Base-by-base conservation (phyloP, 2,329 filamentous ascomycete genomes). In the Fusarium udum region DNA sequence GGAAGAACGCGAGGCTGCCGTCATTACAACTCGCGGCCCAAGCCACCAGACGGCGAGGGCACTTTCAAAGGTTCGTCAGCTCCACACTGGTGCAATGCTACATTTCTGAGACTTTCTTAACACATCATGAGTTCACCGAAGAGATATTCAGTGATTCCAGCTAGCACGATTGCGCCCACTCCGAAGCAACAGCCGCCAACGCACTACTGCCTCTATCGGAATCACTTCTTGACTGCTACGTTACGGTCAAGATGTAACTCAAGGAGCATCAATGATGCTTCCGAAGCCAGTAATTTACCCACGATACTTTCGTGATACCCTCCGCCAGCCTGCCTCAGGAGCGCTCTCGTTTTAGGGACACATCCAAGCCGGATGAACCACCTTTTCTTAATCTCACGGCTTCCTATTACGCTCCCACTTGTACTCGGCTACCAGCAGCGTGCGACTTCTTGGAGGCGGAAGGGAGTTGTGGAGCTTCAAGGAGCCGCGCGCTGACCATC, bases 51-150 rank as follows among this genome's bases (percentile, higher is more conserved):
- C 24, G 8, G 12, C 3, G n/a, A 14, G 7, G 12, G 4, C 3
- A 28, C 28, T 2, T 7, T 6, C 16, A 11, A 24, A 6, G 16
- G 49, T 7, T 20, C 3, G 16, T 26, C 4, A 13, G 9, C 6
- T 1, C 22, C 9, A 26, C 4, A 22, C 3, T 6, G 12, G 14
- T 20, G 0, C 0, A 15, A 7, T 36, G 0, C 0, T 12, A 6
- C 4, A 20, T 3, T 12, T 8, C 18, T 26, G 1, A 37, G 4
- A 12, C 0, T 16, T 13, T 22, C 10, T 20, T 12, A 2, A 2
- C 7, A 52, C 18, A 22, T 22, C 16, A 52, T 22, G 18, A 9
- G 13, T 26, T 5, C 13, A 22, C 3, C 13, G 2, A 16, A 20
- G 0, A 52, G 12, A 11, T 1, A 14, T 24, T 11, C 8, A 24